phyloP scores from a whole-genome alignment of 164 flowering plant genomes.

The Magnolia kwangsiensis region DNA sequence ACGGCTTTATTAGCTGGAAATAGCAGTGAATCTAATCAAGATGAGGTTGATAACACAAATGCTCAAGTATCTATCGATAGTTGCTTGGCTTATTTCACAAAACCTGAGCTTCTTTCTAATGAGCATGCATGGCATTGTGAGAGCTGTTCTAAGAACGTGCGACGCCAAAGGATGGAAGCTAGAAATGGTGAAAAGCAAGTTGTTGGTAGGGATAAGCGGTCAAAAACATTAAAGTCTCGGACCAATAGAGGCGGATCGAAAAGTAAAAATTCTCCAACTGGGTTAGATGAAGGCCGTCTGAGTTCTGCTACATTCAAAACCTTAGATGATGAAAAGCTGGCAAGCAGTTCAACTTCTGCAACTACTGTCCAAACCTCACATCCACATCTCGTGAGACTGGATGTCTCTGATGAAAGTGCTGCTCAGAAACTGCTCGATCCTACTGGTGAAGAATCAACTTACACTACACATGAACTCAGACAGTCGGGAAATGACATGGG shows the following conservation, averaged over 20 bases:
- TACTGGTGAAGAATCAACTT: background rate
- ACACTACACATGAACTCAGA: conserved; percentile 15
- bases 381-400: conserved; percentile 14
- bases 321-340: conserved; percentile 23
- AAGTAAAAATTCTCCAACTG: conserved; percentile 10
- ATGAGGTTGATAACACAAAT: conserved; percentile 75
- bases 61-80: conserved; percentile 80
- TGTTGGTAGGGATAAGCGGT: conserved; percentile 12
- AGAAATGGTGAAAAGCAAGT: conserved; percentile 1
- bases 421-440: background rate
- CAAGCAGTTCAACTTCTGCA: conserved; percentile 18
- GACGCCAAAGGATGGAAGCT: conserved; percentile 24
- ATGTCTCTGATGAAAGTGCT: conserved; percentile 8
- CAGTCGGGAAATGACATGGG: conserved; percentile 5
- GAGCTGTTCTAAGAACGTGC: conserved; percentile 57
- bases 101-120: conserved; percentile 72
- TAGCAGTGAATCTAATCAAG: conserved; percentile 79
- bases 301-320: conserved; percentile 1
- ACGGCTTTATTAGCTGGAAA: conserved; percentile 38
- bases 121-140: conserved; percentile 97
- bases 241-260: conserved; percentile 25
- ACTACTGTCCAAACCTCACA: conserved; percentile 14
- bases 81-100: conserved; percentile 69
- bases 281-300: conserved; percentile 8
- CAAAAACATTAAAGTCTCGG: conserved; percentile 11